Percentiles rank a stretch among this genome's conserved stretches.
phyloP scores from a whole-genome alignment of 2,329 filamentous ascomycete genomes.

The Alternaria panax region DNA sequence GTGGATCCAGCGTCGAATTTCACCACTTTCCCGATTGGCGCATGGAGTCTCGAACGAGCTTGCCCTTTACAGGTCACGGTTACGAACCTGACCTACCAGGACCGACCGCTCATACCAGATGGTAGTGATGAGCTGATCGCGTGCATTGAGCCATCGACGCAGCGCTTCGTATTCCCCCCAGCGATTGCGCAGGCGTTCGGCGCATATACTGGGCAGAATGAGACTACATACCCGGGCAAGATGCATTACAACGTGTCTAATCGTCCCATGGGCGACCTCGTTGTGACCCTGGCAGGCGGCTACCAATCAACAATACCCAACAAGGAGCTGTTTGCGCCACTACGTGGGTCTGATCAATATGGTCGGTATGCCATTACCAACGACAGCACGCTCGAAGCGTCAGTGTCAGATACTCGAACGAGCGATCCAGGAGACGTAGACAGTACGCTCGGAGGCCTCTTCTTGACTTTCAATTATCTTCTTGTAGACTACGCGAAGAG shows the following conservation, averaged over 20 bases:
- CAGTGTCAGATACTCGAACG: conserved; percentile 11
- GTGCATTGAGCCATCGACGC: conserved; percentile 12
- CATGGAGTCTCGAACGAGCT: conserved; percentile 12
- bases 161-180: conserved; percentile 14
- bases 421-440: conserved; percentile 6
- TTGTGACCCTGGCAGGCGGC: conserved; percentile 10
- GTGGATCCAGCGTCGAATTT: conserved; percentile 7
- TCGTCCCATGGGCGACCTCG: conserved; percentile 9
- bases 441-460: conserved; percentile 9
- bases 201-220: conserved; percentile 1
- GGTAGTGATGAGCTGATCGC: conserved; percentile 2
- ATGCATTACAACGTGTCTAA: conserved; percentile 10
- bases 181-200: conserved; percentile 4
- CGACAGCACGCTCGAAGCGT: conserved; percentile 16
- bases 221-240: conserved; percentile 4
- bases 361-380: conserved; percentile 18
- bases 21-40: conserved; percentile 15
- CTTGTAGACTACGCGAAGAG: conserved; percentile 17
- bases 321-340: conserved; percentile 15
- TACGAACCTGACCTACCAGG: conserved; percentile 8
- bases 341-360: conserved; percentile 17
- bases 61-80: conserved; percentile 18
- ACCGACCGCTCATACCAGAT: conserved; percentile 3
- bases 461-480: conserved; percentile 20
- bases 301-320: conserved; percentile 16